Conservation (phyloP, 1,284 basidiomycete genomes). For the Leucoagaricus sp. region DNA sequence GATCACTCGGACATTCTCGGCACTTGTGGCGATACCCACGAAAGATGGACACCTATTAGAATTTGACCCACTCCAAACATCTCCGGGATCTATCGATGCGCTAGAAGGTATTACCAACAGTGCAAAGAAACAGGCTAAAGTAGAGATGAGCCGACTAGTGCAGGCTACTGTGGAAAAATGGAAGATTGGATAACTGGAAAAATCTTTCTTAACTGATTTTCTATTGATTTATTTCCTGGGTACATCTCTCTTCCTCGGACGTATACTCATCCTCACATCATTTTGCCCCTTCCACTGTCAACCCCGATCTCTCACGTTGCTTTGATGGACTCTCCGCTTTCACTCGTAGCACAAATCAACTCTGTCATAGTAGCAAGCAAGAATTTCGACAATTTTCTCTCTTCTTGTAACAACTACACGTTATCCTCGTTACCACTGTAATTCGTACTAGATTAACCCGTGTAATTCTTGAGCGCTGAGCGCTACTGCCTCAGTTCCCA, state of each 20-base stretch:
- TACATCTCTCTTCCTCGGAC: background rate
- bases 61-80: slow-evolving; percentile 74
- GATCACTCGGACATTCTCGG: slow-evolving; percentile 44
- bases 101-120: slow-evolving; percentile 76
- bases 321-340: slow-evolving; percentile 6
- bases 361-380: slow-evolving; percentile 5
- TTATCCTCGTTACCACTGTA: slow-evolving; percentile 6
- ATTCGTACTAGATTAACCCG: slow-evolving; percentile 9
- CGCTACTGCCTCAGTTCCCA: background rate
- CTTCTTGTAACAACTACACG: slow-evolving; percentile 9
- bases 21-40: slow-evolving; percentile 66
- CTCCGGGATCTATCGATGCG: slow-evolving; percentile 66
- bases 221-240: slow-evolving; percentile 9
- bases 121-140: slow-evolving; percentile 77
- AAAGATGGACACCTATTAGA: slow-evolving; percentile 76
- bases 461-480: slow-evolving; percentile 2
- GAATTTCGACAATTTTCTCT: background rate
- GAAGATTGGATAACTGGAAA: slow-evolving; percentile 48
- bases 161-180: slow-evolving; percentile 73
- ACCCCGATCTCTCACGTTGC: background rate
- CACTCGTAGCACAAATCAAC: background rate
- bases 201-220: slow-evolving; percentile 2
- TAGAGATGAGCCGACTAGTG: slow-evolving; percentile 71
- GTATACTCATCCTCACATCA: background rate
- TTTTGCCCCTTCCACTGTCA: background rate